A percentile compares a stretch with the other conserved stretches of the same genome.
Evolutionary conservation across 257 asterid species (phyloP).

Genomic region (Galeopsis tetrahit): DNA sequence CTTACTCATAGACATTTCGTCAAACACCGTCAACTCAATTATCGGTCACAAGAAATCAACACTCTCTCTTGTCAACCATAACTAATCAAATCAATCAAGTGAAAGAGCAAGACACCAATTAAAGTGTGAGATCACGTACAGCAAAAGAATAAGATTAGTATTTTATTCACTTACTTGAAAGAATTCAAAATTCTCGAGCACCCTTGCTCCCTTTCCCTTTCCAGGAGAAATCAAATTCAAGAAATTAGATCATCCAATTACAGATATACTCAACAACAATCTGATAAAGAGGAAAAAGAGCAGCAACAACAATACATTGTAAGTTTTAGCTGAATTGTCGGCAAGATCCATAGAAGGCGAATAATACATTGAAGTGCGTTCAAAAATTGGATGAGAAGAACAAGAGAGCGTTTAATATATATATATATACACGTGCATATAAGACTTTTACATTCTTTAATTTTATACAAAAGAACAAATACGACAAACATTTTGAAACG

Average conservation of each 20-base stretch:
- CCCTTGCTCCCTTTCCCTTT: conserved; percentile 44
- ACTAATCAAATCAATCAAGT: not conserved
- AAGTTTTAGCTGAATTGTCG: conserved; percentile 35
- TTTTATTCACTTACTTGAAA: conserved; percentile 51
- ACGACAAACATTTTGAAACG: too few species aligned
- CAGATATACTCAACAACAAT: not conserved
- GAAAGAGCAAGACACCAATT: not conserved
- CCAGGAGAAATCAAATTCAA: not conserved
- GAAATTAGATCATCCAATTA: not conserved
- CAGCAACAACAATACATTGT: conserved; percentile 35
- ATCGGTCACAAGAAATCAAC: not conserved
- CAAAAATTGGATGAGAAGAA: too few species aligned
- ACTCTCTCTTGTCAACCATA: not conserved
- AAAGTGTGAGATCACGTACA: conserved; percentile 2
- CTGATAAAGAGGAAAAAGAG: not conserved
- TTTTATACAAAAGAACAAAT: too few species aligned
- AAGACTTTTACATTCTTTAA: too few species aligned
- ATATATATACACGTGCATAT: too few species aligned
- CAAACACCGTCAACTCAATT: not conserved
- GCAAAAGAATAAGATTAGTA: conserved; percentile 28
- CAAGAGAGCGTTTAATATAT: too few species aligned
- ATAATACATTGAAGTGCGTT: too few species aligned
- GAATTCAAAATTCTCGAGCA: conserved; percentile 35
- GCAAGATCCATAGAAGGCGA: conserved; percentile 38
- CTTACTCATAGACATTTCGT: conserved; percentile 2